These are phyloP conservation scores for Sequoia sempervirens DNA, from an alignment of 75 land plant genomes.

Conservation along the genomic window DNA sequence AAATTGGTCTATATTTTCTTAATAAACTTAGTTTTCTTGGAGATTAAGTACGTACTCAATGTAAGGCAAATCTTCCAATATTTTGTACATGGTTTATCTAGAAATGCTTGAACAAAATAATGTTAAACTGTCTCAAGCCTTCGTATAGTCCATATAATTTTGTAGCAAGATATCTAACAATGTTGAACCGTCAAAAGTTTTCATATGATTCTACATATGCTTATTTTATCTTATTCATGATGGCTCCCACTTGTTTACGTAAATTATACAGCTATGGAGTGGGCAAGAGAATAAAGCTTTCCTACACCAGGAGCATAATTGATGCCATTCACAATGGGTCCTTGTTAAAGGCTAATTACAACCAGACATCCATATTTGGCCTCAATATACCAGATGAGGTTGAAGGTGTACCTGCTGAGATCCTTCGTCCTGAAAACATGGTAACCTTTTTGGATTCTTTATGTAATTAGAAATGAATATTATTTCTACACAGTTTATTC, in stretches of 20 bases:
- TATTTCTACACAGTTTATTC: not conserved
- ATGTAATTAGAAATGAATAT: not conserved
- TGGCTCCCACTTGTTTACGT: not conserved
- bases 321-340: conserved; percentile 44
- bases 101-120: too few species aligned
- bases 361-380: conserved; percentile 36
- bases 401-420: conserved; percentile 34
- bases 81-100: too few species aligned
- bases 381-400: conserved; percentile 32
- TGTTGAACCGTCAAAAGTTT: not conserved
- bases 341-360: conserved; percentile 27
- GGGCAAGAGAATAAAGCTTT: conserved; percentile 34
- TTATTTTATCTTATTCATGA: not conserved
- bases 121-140: too few species aligned
- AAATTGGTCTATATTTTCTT: not conserved
- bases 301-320: conserved; percentile 37
- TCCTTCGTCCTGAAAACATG: conserved; percentile 33
- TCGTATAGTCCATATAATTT: too few species aligned
- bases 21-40: too few species aligned
- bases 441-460: not conserved
- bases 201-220: not conserved
- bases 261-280: conserved; percentile 31
- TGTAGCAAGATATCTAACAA: not conserved
- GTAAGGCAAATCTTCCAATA: too few species aligned
- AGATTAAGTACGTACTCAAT: not conserved